These are phyloP conservation scores for Coemansia sp. DNA, from an alignment of 192 early-diverging fungal species.

Conservation along the genomic window DNA sequence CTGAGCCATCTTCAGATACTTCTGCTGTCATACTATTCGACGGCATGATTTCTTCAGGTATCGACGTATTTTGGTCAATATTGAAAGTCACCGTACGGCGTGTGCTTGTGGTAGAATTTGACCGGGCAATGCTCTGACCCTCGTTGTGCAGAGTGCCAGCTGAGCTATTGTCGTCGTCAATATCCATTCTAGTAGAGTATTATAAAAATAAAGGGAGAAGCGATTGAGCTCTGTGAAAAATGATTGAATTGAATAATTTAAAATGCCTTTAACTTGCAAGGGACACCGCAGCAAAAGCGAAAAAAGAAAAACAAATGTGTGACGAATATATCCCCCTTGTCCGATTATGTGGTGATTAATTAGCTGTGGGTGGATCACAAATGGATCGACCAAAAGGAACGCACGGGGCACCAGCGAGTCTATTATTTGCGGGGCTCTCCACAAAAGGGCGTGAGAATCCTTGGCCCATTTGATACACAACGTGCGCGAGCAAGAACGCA, in stretches of 20 bases:
- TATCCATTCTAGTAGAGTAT: neutral
- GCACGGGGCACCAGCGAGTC: neutral
- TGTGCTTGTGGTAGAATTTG: neutral
- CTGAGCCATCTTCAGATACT: neutral
- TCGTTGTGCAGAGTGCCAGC: neutral
- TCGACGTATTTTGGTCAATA: neutral
- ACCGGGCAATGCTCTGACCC: neutral
- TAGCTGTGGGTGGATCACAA: neutral
- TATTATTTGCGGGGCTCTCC: no score
- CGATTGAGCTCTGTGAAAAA: neutral
- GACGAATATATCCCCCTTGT: neutral
- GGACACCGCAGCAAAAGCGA: neutral
- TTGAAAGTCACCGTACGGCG: neutral
- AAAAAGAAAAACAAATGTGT: neutral
- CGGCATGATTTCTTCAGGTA: neutral
- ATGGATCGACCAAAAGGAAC: neutral
- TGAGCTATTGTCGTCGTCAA: slow-evolving; percentile 6
- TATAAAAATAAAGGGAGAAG: neutral
- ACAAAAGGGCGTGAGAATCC: no score
- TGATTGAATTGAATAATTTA: neutral
- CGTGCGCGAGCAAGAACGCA: neutral
- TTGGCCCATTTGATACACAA: neutral
- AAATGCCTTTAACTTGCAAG: neutral
- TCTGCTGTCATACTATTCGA: neutral
- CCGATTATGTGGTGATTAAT: neutral